phyloP scores from a whole-genome alignment of 2,329 filamentous ascomycete genomes.

The Macrophomina pseudophaseolina region DNA sequence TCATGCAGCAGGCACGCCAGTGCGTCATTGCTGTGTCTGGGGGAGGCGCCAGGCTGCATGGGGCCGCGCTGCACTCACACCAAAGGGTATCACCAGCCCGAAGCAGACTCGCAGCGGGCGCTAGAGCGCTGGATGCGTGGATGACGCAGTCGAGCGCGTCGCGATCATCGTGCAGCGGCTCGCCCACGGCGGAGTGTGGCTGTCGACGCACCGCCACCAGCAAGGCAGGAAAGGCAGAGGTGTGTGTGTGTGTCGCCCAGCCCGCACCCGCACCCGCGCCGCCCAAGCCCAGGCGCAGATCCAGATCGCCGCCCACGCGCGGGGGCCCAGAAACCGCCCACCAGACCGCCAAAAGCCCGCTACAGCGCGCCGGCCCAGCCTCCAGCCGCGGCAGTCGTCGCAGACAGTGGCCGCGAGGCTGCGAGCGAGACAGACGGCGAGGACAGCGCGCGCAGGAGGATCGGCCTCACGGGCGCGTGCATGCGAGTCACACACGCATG shows the following conservation, averaged over 20 bases:
- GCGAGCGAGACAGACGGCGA: neutral
- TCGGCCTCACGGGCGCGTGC: conserved; percentile 9
- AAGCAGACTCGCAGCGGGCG: neutral
- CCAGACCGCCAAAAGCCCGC: neutral
- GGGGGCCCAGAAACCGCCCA: conserved; percentile 11
- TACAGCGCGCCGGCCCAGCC: neutral
- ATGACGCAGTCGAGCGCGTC: conserved; percentile 16
- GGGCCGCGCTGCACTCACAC: neutral
- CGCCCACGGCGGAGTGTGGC: conserved; percentile 16
- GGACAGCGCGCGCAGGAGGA: neutral
- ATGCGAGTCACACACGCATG: conserved; percentile 12
- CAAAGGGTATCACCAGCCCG: neutral
- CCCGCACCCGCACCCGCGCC: neutral
- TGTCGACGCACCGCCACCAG: conserved; percentile 14
- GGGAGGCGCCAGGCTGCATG: conserved; percentile 2
- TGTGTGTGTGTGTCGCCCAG: neutral
- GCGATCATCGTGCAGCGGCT: neutral
- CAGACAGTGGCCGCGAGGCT: neutral
- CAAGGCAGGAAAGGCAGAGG: neutral
- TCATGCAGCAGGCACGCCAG: conserved; percentile 21
- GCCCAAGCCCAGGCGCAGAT: neutral
- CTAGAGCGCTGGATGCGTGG: neutral
- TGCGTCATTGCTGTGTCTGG: conserved; percentile 9
- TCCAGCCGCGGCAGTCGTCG: neutral
- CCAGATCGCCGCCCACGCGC: conserved; percentile 7